Evolutionary conservation across 2,329 filamentous ascomycete species (phyloP).

Genomic region (Ceratocystis cubensis): DNA sequence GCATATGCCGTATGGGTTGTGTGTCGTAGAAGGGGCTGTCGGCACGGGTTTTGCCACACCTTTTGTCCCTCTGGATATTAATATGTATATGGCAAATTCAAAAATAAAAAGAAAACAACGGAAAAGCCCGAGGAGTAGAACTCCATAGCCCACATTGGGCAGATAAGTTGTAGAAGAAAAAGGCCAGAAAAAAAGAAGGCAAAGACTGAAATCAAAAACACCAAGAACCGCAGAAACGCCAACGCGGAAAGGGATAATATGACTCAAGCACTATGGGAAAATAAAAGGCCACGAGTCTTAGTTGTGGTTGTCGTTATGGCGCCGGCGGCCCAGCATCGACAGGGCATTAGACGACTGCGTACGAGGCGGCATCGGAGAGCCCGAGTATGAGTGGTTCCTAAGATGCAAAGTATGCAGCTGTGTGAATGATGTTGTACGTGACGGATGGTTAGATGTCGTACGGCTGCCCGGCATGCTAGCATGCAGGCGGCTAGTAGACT

Average conservation of each 20-base stretch:
- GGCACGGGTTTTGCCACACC: background rate
- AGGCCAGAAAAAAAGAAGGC: background rate
- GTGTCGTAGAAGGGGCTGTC: too few relatives aligned
- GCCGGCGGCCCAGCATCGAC: constrained; percentile 18
- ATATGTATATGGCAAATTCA: background rate
- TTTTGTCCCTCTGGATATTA: background rate
- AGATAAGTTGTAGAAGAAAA: background rate
- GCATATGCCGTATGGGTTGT: background rate
- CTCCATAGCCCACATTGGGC: background rate
- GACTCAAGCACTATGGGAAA: background rate
- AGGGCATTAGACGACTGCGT: constrained; percentile 20
- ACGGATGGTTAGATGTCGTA: constrained; percentile 19
- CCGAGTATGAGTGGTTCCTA: constrained; percentile 21
- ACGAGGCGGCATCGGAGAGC: constrained; percentile 21
- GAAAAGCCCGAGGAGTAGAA: background rate
- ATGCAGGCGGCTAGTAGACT: constrained; percentile 15
- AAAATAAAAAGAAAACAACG: constrained; percentile 1
- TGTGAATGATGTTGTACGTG: constrained; percentile 20
- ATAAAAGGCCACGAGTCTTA: background rate
- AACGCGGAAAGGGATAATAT: background rate
- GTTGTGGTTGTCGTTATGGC: constrained; percentile 6
- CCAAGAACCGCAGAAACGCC: background rate
- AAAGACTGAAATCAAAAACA: background rate
- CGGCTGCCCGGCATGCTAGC: constrained; percentile 21
- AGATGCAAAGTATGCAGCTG: constrained; percentile 19